Base-by-base conservation (phyloP, 1,284 basidiomycete species). In the Sporisorium exsertum region DNA sequence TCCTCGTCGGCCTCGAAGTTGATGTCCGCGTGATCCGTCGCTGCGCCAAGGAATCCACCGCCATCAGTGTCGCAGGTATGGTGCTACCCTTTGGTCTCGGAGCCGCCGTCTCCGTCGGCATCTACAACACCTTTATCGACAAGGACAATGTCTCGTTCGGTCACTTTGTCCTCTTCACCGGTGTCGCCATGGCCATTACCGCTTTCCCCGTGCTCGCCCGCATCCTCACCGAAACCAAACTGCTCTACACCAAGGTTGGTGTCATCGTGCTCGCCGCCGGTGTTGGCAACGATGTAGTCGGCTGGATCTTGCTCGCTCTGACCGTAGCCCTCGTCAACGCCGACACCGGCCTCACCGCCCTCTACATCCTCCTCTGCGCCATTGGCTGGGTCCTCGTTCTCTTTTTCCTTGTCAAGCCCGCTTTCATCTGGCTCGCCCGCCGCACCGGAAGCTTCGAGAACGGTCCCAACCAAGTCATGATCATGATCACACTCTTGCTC, bases 151-250 rank as follows among this genome's bases (percentile, higher is more conserved):
- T 92, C 63, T 87, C 90, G 47, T 90, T 93, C 85, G 91, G 93
- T 1, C 90, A 97, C 84, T 98, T 98, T 86, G 90, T 98, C 88
- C 91, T 99, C 46, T 98, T 97, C 86, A 91, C 93, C 45, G 94
- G 94, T 53, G 93, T 96, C 18, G 92, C 94, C 0, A 94, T 91
- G 87, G 92, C 92, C 3, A 97, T 97, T 86, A 97, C 95, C 0
- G 95, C 95, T 0, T 87, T 87, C 58, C 87, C 89, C 0, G 95
- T 99, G 5, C 89, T 98, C 5, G 97, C 95, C 85, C 92, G 96
- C 54, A 83, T 83, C 58, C 62, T 83, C 29, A 76, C 78, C 54
- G 88, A 89, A 61, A 87, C 88, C 46, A 88, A 89, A 86, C 88
- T 99, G 2, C 89, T 98, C 61, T 93, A 96, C 72, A 97, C 94